Evolutionary conservation across 139 green algal genomes (phyloP).

Genomic region (Coelastrella sp.): DNA sequence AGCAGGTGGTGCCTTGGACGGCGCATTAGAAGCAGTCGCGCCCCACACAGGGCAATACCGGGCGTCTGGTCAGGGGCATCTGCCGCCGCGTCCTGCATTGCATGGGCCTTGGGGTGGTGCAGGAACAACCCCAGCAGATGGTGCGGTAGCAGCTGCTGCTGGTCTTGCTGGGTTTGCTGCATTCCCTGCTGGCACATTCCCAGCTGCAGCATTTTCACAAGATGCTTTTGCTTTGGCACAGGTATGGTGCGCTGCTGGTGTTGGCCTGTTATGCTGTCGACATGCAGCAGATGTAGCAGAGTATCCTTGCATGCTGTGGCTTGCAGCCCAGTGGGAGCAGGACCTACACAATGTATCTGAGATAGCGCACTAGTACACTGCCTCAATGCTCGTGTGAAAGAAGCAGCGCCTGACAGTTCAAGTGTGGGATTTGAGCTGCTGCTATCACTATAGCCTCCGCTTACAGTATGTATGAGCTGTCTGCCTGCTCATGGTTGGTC

Average conservation of each 20-base stretch:
- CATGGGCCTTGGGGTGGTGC: background rate
- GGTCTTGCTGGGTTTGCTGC: background rate
- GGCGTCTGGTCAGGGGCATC: background rate
- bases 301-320: too few species aligned
- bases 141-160: background rate
- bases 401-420: too few species aligned
- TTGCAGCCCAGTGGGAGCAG: too few species aligned
- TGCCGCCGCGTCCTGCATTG: background rate
- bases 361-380: background rate
- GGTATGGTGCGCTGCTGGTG: background rate
- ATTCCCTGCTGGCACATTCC: background rate
- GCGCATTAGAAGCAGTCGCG: background rate
- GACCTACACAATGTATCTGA: background rate
- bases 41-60: conserved; percentile 1
- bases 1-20: background rate
- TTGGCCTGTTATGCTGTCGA: too few species aligned
- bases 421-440: too few species aligned
- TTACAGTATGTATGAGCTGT: too few species aligned
- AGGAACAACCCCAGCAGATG: background rate
- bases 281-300: too few species aligned
- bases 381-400: too few species aligned
- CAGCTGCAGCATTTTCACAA: background rate
- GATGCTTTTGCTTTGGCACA: background rate
- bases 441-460: too few species aligned
- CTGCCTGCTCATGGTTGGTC: too few species aligned